Percentiles rank a stretch among this genome's conserved stretches.
Conservation (phyloP, 352 stramenopile species). For the Bremia lactucae region DNA sequence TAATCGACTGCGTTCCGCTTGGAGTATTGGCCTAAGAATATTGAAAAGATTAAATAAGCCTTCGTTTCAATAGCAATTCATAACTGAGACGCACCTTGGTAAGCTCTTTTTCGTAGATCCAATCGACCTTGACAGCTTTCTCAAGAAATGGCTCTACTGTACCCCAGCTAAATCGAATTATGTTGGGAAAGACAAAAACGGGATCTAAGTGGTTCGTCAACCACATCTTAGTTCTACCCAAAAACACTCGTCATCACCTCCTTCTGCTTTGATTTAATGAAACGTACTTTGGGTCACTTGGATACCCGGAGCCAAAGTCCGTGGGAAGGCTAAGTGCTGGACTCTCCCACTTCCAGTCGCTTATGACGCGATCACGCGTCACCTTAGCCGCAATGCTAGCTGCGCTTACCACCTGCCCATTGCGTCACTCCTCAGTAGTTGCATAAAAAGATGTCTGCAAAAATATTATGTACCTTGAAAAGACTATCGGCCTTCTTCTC, state of each 20-base stretch:
- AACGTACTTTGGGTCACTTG: constrained; percentile 83
- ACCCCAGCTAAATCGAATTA: constrained; percentile 90
- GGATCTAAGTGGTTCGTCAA: constrained; percentile 71
- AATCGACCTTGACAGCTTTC: constrained; percentile 52
- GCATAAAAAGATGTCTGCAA: neutral
- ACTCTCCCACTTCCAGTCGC: constrained; percentile 86
- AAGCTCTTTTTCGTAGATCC: constrained; percentile 57
- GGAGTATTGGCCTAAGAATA: constrained; percentile 35
- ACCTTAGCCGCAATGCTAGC: constrained; percentile 92
- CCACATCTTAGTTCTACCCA: constrained; percentile 75
- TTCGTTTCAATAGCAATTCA: constrained; percentile 3
- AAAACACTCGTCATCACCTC: neutral
- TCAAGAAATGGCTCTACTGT: constrained; percentile 53
- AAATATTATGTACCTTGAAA: constrained; percentile 67
- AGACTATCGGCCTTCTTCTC: constrained; percentile 94
- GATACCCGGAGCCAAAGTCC: constrained; percentile 87
- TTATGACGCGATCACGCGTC: constrained; percentile 81
- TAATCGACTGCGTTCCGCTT: constrained; percentile 64
- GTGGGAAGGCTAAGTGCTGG: constrained; percentile 42
- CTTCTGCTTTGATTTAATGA: neutral
- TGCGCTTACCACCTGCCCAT: constrained; percentile 72
- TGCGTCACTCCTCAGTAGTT: neutral
- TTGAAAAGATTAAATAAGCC: neutral
- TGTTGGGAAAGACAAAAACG: constrained; percentile 87
- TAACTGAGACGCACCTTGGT: constrained; percentile 26